Percentiles rank a stretch among this genome's conserved stretches.
phyloP scores from a whole-genome alignment of 805 yeast genomes.

The Ogataea saltuana region DNA sequence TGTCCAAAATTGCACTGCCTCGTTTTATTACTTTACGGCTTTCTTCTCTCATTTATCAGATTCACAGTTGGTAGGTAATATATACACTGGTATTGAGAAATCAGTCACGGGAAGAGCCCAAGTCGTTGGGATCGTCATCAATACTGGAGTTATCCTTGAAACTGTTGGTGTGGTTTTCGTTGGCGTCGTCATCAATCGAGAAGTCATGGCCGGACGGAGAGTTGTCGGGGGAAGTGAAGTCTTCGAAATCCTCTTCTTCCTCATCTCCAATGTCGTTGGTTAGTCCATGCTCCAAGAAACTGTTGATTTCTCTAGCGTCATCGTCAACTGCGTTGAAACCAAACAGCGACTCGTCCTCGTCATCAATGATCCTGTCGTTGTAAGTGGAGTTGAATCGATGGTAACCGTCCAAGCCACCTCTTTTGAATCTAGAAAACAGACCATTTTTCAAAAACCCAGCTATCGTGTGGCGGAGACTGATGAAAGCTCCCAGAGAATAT shows the following conservation, averaged over 20 bases:
- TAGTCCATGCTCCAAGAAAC: constrained; percentile 38
- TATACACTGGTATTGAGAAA: not conserved
- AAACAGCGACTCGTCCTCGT: constrained; percentile 36
- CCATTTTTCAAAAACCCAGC: constrained; percentile 28
- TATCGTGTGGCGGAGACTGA: constrained; percentile 18
- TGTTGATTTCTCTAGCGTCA: constrained; percentile 50
- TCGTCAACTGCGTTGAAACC: constrained; percentile 41
- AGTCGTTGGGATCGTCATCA: constrained; percentile 9
- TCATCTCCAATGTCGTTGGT: constrained; percentile 37
- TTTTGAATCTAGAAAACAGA: constrained; percentile 25
- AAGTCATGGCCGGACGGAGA: constrained; percentile 4
- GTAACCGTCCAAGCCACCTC: constrained; percentile 18
- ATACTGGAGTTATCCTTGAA: not conserved
- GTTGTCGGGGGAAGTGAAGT: constrained; percentile 19
- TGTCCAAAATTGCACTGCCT: no score
- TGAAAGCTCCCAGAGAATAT: constrained; percentile 25
- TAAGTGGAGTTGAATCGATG: constrained; percentile 29
- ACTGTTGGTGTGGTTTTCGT: not conserved
- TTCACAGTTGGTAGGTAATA: no score
- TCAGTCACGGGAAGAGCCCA: constrained; percentile 3
- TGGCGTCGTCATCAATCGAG: constrained; percentile 12
- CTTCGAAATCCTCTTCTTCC: constrained; percentile 32
- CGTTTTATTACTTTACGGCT: no score
- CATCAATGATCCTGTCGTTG: constrained; percentile 35
- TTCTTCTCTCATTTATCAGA: no score